Conservation (phyloP, 495 filamentous ascomycete genomes). For the Collariella sp. region DNA sequence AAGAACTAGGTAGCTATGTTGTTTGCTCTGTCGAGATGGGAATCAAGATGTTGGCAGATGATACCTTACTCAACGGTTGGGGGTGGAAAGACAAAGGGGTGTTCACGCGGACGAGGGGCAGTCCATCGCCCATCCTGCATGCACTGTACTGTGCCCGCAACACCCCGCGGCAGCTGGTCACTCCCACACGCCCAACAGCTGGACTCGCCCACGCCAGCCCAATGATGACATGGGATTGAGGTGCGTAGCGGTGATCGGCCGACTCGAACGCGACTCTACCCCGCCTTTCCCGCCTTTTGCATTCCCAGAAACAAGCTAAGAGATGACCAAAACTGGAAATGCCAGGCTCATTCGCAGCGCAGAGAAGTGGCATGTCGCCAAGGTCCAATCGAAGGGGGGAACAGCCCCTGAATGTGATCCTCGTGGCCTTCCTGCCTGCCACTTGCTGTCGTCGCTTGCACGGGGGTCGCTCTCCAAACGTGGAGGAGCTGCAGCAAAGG, state of each 20-base stretch:
- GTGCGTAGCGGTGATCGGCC: conserved; percentile 2
- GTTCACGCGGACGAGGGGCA: not conserved
- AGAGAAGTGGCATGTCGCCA: not conserved
- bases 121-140: not conserved
- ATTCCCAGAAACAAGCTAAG: not conserved
- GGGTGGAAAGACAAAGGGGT: too few species aligned
- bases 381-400: not conserved
- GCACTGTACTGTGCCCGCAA: not conserved
- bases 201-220: not conserved
- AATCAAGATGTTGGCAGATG: not conserved
- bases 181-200: too few species aligned
- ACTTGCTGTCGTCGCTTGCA: not conserved
- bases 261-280: conserved; percentile 7
- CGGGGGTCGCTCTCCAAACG: not conserved
- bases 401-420: not conserved
- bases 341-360: too few species aligned
- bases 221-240: conserved; percentile 14
- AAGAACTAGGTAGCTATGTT: not conserved
- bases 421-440: not conserved
- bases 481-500: not conserved
- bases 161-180: not conserved
- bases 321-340: too few species aligned
- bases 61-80: not conserved
- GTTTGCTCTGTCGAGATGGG: too few species aligned
- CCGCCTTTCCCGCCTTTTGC: not conserved